Conservation (phyloP, 345 rosid species). For the Moringa oleifera region DNA sequence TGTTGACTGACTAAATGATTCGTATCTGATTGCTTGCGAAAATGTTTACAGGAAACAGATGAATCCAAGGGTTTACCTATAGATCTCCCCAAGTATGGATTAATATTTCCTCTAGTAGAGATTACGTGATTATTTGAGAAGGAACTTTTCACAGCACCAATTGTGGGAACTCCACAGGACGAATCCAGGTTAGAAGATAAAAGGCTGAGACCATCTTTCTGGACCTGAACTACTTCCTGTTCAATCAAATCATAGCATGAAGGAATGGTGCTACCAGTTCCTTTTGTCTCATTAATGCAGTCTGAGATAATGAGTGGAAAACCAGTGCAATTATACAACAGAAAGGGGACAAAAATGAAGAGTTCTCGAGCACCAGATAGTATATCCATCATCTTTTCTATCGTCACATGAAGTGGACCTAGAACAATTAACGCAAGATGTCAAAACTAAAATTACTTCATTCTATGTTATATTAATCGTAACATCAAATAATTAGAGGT, state of each 20-base stretch:
- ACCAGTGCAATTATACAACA: conserved; percentile 79
- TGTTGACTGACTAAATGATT: conserved; percentile 26
- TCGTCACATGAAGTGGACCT: conserved; percentile 60
- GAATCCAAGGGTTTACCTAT: conserved; percentile 29
- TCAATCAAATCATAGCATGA: conserved; percentile 68
- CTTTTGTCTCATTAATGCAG: conserved; percentile 43
- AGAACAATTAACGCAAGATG: not conserved
- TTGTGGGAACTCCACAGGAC: conserved; percentile 26
- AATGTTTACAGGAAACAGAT: conserved; percentile 20
- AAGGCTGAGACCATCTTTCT: conserved; percentile 62
- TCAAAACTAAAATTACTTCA: not conserved
- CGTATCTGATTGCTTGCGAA: conserved; percentile 18
- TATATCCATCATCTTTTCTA: conserved; percentile 79
- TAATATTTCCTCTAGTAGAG: conserved; percentile 23
- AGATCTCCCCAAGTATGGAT: conserved; percentile 26
- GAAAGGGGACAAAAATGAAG: conserved; percentile 65
- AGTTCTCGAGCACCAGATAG: conserved; percentile 89
- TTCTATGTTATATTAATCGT: too few species aligned
- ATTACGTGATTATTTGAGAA: conserved; percentile 34
- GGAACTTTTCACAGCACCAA: conserved; percentile 27
- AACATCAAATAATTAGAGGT: not conserved
- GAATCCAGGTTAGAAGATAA: conserved; percentile 43
- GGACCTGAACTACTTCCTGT: conserved; percentile 38
- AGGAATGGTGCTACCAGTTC: conserved; percentile 47
- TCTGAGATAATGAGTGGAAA: conserved; percentile 65